Evolutionary conservation across 805 yeast genomes (phyloP).

Genomic region (Ogataea methylovora): DNA sequence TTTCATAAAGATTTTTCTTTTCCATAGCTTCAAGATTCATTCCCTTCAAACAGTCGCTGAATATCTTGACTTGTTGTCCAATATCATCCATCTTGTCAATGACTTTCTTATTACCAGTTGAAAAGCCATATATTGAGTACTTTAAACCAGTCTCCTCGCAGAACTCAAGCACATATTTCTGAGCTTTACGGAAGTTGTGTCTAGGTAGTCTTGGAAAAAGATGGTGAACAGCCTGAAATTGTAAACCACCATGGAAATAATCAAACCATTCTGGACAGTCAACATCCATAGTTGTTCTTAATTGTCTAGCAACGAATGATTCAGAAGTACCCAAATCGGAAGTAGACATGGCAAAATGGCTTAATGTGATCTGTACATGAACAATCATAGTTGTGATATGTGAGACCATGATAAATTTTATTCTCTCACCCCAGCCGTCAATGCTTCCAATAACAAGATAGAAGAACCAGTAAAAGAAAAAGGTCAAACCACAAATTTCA

Average conservation of each 20-base stretch:
- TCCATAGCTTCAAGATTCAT: slow-evolving; percentile 45
- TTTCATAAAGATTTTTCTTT: slow-evolving; percentile 22
- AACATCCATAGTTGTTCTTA: slow-evolving; percentile 91
- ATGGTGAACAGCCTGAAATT: slow-evolving; percentile 87
- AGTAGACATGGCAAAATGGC: slow-evolving; percentile 92
- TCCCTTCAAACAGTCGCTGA: slow-evolving; percentile 64
- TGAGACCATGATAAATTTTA: slow-evolving; percentile 59
- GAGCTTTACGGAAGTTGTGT: slow-evolving; percentile 75
- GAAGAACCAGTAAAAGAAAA: slow-evolving; percentile 79
- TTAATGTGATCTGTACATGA: slow-evolving; percentile 86
- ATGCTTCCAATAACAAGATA: slow-evolving; percentile 52
- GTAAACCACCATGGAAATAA: slow-evolving; percentile 86
- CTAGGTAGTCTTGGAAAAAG: slow-evolving; percentile 85
- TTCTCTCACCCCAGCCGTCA: slow-evolving; percentile 44
- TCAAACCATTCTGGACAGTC: slow-evolving; percentile 92
- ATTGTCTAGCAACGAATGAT: slow-evolving; percentile 69
- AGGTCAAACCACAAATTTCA: slow-evolving; percentile 61
- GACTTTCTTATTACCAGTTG: slow-evolving; percentile 67
- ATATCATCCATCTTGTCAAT: slow-evolving; percentile 63
- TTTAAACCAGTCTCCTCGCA: slow-evolving; percentile 70
- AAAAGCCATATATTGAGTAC: slow-evolving; percentile 81
- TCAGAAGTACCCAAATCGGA: slow-evolving; percentile 78
- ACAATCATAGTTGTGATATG: slow-evolving; percentile 83
- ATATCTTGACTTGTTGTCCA: slow-evolving; percentile 69
- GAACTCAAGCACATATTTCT: slow-evolving; percentile 63